Conservation (phyloP, 2,329 filamentous ascomycete genomes). For the Neodidymelliopsis sp. region DNA sequence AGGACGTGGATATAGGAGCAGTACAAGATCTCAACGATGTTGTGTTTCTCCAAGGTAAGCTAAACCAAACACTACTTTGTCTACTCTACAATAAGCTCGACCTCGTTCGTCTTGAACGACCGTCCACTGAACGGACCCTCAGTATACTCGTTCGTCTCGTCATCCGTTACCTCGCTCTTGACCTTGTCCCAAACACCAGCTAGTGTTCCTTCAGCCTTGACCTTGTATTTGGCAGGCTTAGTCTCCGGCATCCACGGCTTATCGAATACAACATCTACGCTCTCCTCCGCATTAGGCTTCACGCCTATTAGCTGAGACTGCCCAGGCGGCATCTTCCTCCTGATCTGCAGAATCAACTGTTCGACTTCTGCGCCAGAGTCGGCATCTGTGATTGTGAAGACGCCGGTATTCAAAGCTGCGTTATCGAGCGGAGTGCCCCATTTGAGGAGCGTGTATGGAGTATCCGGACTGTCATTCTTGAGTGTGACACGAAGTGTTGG, state of each 20-base stretch:
- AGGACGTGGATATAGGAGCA: too few species aligned
- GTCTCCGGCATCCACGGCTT: constrained; percentile 49
- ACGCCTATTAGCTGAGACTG: constrained; percentile 47
- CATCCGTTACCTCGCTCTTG: constrained; percentile 29
- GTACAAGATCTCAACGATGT: too few species aligned
- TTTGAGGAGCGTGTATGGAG: constrained; percentile 47
- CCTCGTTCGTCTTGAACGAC: constrained; percentile 35
- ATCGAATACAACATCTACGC: constrained; percentile 47
- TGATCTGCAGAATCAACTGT: constrained; percentile 45
- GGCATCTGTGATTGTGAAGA: constrained; percentile 45
- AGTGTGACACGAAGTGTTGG: constrained; percentile 47
- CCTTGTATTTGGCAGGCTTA: constrained; percentile 47
- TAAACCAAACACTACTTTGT: too few species aligned
- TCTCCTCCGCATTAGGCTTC: constrained; percentile 41
- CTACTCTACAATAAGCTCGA: constrained; percentile 18
- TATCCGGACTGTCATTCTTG: constrained; percentile 44
- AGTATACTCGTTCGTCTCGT: constrained; percentile 36
- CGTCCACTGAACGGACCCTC: constrained; percentile 35
- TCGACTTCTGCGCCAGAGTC: constrained; percentile 37
- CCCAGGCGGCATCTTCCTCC: constrained; percentile 48
- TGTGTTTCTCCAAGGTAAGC: too few species aligned
- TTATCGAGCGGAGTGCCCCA: constrained; percentile 53
- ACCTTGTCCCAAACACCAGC: constrained; percentile 47
- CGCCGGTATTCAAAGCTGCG: constrained; percentile 47
- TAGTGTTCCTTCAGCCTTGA: constrained; percentile 45